Conservation (phyloP, 2,329 filamentous ascomycete genomes). For the Metarhizium rileyi region DNA sequence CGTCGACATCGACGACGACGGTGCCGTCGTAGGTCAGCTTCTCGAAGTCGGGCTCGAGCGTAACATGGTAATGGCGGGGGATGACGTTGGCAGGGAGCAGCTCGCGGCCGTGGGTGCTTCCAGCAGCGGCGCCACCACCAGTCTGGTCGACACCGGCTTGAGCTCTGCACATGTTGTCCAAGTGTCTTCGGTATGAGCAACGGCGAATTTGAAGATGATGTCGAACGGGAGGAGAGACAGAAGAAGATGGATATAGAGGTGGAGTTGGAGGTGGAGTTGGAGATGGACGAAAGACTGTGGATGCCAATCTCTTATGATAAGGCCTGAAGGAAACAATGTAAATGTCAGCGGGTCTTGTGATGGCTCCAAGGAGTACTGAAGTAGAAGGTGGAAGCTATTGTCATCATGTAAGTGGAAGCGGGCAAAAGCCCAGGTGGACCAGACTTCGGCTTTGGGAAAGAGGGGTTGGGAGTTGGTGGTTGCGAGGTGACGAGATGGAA, state of each 20-base stretch:
- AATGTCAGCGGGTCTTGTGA: not conserved
- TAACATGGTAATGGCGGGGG: slow-evolving; percentile 85
- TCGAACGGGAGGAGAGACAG: not conserved
- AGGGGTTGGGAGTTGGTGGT: not conserved
- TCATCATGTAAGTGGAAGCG: not conserved
- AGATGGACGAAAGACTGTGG: not conserved
- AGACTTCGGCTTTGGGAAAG: not conserved
- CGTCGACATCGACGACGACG: slow-evolving; percentile 74
- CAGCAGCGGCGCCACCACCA: slow-evolving; percentile 18
- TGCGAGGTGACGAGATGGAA: no score
- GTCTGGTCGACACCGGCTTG: slow-evolving; percentile 24
- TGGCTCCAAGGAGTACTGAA: not conserved
- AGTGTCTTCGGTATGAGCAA: slow-evolving; percentile 63
- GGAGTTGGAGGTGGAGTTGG: not conserved
- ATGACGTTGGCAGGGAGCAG: slow-evolving; percentile 87
- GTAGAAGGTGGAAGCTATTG: slow-evolving; percentile 6
- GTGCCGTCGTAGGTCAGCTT: slow-evolving; percentile 80
- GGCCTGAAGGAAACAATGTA: not conserved
- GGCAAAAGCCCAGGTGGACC: not conserved
- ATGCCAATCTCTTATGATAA: slow-evolving; percentile 1
- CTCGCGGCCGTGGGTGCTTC: slow-evolving; percentile 44
- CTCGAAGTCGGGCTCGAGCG: slow-evolving; percentile 81
- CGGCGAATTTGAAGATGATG: slow-evolving; percentile 30
- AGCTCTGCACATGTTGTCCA: slow-evolving; percentile 52
- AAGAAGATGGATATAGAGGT: not conserved